Evolutionary conservation across 202 grass and related monocot species (phyloP).

Genomic region (Bolboschoenoplectus hybrid): DNA sequence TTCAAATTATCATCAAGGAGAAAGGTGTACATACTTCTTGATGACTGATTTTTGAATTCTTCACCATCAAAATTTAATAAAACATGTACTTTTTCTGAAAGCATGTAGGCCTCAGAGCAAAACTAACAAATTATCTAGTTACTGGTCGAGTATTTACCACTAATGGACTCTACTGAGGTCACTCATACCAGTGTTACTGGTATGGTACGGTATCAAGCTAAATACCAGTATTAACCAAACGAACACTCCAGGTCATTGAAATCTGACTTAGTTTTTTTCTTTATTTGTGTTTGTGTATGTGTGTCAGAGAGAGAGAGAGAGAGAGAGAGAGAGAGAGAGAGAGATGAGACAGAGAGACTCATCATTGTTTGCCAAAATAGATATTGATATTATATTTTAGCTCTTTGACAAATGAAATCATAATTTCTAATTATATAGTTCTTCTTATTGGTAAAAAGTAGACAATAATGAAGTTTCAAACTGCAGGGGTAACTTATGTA

Average conservation of each 20-base stretch:
- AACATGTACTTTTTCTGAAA: background rate
- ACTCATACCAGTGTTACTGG: background rate
- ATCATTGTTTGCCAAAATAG: constrained; percentile 22
- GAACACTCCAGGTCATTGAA: background rate
- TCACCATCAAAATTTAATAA: background rate
- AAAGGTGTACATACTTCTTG: constrained; percentile 60
- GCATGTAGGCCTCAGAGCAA: background rate
- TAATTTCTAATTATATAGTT: background rate
- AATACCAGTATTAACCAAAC: constrained; percentile 5
- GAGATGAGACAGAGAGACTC: background rate
- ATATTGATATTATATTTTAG: constrained; percentile 8
- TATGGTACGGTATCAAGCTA: background rate
- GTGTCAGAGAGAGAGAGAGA: background rate
- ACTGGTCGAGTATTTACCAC: background rate
- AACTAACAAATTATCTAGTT: constrained; percentile 16
- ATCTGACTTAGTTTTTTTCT: background rate
- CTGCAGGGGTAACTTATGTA: constrained; percentile 75
- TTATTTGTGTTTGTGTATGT: background rate
- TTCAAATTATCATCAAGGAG: constrained; percentile 93
- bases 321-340: background rate
- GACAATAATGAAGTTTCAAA: background rate
- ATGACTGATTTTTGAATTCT: constrained; percentile 7
- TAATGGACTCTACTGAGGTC: background rate
- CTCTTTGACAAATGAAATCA: background rate
- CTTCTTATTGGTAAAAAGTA: background rate